Base-by-base conservation (phyloP, 805 yeast genomes). In the Teunomyces barrocoloradensis region DNA sequence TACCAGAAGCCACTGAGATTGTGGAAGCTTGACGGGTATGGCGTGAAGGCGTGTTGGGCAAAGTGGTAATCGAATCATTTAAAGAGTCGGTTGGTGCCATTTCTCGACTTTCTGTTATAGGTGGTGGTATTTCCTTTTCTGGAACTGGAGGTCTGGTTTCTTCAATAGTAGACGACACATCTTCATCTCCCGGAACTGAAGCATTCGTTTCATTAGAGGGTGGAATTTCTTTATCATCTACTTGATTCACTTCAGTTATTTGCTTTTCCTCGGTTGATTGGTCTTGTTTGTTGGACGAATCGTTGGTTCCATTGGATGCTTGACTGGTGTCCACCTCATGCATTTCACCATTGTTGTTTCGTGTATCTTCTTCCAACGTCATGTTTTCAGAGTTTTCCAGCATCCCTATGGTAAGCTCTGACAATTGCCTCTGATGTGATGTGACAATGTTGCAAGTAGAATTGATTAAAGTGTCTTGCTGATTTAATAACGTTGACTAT, bases 1-100 rank as follows among this genome's bases (percentile, higher is more conserved):
- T 32, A 12, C 18, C 38, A 18, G 47, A 45, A 18, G 42, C 42
- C 17, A 40, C 43, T 6, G 54, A 45, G 3, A 20, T 38, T n/a
- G 41, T 36, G 5, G 45, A 37, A n/a, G 17, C 43, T 23, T 38
- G 49, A 7, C 52, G 41, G 27, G 41, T 13, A 27, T 43, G 47
- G 21, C 30, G 33, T 6, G 45, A 23, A n/a, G 44, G 27, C 10
- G 35, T 29, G 27, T 13, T 41, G 12, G 37, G 35, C 25, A 28
- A 23, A 5, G 34, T 39, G 15, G 15, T 29, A 28, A 25, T n/a
- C n/a, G 43, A 29, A 7, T 39, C 43, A 18, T 17, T n/a, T 12
- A 39, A 15, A 29, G 43, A 28, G n/a, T 39, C 34, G 15, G 13
- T 10, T 28, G 21, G 20, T 9, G 34, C 43, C 27, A 29, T 39